A percentile compares a stretch with the other conserved stretches of the same genome.
phyloP scores from a whole-genome alignment of 306 rosid genomes.

The Arachis hypogaea region DNA sequence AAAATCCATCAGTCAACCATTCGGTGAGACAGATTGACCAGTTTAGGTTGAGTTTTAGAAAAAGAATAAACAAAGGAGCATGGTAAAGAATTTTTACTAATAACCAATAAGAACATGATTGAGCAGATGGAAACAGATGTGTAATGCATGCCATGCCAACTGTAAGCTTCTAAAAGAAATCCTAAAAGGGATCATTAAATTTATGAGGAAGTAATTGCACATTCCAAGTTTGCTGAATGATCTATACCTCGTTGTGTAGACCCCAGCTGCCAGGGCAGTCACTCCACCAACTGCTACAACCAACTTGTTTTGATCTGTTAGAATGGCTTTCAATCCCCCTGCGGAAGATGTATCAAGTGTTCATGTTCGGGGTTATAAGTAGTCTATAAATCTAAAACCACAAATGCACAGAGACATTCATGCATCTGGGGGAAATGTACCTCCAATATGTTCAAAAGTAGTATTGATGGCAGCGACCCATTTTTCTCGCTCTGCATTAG shows the following conservation, averaged over 20 bases:
- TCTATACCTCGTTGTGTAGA: slow-evolving; percentile 90
- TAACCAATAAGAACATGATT: too few relatives aligned
- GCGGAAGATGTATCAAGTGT: slow-evolving; percentile 43
- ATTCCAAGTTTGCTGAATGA: slow-evolving; percentile 19
- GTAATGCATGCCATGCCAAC: too few relatives aligned
- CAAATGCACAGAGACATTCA: slow-evolving; percentile 3
- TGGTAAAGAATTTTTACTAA: too few relatives aligned
- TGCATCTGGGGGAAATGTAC: slow-evolving; percentile 47
- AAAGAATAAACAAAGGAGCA: too few relatives aligned
- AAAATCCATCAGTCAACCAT: too few relatives aligned
- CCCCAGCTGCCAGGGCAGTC: slow-evolving; percentile 95
- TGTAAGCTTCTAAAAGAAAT: too few relatives aligned
- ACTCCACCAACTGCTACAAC: slow-evolving; percentile 97
- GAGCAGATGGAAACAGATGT: too few relatives aligned
- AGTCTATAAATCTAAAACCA: neutral
- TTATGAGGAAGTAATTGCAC: neutral
- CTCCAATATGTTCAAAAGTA: slow-evolving; percentile 97
- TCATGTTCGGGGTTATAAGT: neutral
- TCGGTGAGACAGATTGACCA: too few relatives aligned
- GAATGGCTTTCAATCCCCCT: slow-evolving; percentile 94
- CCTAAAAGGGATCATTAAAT: neutral
- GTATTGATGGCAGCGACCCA: slow-evolving; percentile 96
- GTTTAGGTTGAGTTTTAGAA: too few relatives aligned
- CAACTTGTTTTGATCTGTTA: slow-evolving; percentile 96
- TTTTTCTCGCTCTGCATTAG: slow-evolving; percentile 94